phyloP scores from a whole-genome alignment of 2,329 filamentous ascomycete genomes.

The Botrytis galanthina region DNA sequence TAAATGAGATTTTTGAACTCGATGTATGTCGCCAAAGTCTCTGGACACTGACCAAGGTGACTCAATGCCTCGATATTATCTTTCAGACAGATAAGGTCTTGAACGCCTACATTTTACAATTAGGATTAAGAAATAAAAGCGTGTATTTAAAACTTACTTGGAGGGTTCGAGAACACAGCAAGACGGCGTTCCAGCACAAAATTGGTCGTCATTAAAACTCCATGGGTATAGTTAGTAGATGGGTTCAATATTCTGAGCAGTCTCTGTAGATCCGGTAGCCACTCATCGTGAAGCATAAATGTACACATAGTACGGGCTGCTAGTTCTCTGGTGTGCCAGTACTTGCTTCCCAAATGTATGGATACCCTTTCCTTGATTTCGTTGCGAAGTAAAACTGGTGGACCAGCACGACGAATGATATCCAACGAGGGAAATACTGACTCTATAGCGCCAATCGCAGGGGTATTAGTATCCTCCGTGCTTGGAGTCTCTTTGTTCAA shows the following conservation, averaged over 20 bases:
- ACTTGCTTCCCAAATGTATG: constrained; percentile 62
- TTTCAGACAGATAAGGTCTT: constrained; percentile 11
- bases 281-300: constrained; percentile 53
- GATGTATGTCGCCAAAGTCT: constrained; percentile 38
- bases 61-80: not conserved
- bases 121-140: not conserved
- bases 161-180: constrained; percentile 46
- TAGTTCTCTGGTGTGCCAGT: constrained; percentile 82
- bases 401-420: constrained; percentile 69
- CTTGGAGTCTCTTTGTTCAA: constrained; percentile 43
- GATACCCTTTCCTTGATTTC: constrained; percentile 58
- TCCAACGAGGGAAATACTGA: constrained; percentile 82
- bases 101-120: constrained; percentile 1
- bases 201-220: constrained; percentile 54
- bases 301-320: constrained; percentile 71
- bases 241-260: constrained; percentile 32
- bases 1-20: constrained; percentile 38
- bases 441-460: constrained; percentile 53
- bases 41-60: not conserved
- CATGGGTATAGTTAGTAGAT: constrained; percentile 56
- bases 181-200: constrained; percentile 55
- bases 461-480: constrained; percentile 12
- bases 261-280: constrained; percentile 45
- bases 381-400: constrained; percentile 55
- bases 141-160: constrained; percentile 40